Conservation (phyloP, 2,329 filamentous ascomycete species). For the Orbilia quercus region DNA sequence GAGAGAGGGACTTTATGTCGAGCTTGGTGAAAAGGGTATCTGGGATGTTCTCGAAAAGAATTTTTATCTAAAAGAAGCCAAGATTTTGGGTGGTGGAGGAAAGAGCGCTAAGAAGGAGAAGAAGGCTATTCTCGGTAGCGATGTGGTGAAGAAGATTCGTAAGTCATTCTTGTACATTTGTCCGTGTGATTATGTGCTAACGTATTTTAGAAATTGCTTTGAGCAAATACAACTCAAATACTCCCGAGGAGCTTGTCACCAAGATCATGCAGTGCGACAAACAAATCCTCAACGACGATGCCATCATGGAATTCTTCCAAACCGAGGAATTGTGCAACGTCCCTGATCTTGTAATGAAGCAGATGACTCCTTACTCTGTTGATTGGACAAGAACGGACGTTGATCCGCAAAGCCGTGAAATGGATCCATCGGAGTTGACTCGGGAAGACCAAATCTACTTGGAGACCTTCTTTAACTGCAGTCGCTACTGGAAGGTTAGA, state of each 20-base stretch:
- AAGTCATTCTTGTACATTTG: slow-evolving; percentile 61
- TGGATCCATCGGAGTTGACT: slow-evolving; percentile 87
- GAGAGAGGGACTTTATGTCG: slow-evolving; percentile 94
- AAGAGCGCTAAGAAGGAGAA: slow-evolving; percentile 79
- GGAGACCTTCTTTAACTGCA: slow-evolving; percentile 90
- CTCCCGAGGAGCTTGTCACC: slow-evolving; percentile 84
- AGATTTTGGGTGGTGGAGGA: slow-evolving; percentile 77
- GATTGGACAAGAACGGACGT: slow-evolving; percentile 95
- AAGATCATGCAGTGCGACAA: slow-evolving; percentile 96
- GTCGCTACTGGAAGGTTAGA: slow-evolving; percentile 98
- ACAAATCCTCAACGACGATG: slow-evolving; percentile 85
- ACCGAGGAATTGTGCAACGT: slow-evolving; percentile 93
- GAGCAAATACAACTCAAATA: slow-evolving; percentile 87
- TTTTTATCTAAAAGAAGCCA: slow-evolving; percentile 97
- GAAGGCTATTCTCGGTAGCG: slow-evolving; percentile 95
- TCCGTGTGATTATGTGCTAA: slow-evolving; percentile 5
- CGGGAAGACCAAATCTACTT: slow-evolving; percentile 96
- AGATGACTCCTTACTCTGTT: slow-evolving; percentile 93
- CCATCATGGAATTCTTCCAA: slow-evolving; percentile 96
- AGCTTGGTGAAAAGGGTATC: slow-evolving; percentile 92
- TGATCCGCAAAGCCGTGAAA: slow-evolving; percentile 76
- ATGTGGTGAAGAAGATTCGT: slow-evolving; percentile 88
- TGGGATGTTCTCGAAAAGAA: slow-evolving; percentile 97
- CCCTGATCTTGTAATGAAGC: slow-evolving; percentile 87
- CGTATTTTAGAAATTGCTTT: slow-evolving; percentile 76